phyloP scores from a whole-genome alignment of 768 basidiomycete species.

The Fistulinella prunicolor region DNA sequence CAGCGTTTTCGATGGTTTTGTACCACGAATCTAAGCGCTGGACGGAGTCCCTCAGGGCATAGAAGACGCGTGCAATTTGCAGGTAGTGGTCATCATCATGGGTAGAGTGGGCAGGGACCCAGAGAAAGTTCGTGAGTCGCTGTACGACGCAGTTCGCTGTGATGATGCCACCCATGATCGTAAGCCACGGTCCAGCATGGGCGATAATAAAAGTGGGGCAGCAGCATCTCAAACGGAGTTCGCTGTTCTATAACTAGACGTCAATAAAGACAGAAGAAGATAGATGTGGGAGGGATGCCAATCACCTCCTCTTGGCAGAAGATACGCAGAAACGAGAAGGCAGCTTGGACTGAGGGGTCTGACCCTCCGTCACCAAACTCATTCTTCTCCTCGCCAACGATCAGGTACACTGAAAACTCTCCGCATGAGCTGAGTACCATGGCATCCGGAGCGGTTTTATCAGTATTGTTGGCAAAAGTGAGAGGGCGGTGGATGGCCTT shows the following conservation, averaged over 20 bases:
- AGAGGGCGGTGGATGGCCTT: neutral
- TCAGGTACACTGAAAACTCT: neutral
- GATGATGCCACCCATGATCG: constrained; percentile 32
- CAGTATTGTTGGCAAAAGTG: fast-evolving
- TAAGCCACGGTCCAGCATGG: constrained; percentile 24
- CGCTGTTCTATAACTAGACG: constrained; percentile 3
- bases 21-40: constrained; percentile 20
- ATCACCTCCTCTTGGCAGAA: constrained; percentile 13
- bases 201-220: constrained; percentile 30
- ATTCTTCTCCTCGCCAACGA: constrained; percentile 22
- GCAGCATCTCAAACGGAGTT: constrained; percentile 17
- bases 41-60: constrained; percentile 19
- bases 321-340: constrained; percentile 20
- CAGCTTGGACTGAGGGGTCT: constrained; percentile 31
- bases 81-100: constrained; percentile 12
- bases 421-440: neutral
- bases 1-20: neutral
- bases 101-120: constrained; percentile 19
- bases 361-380: constrained; percentile 19
- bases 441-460: constrained; percentile 5
- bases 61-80: constrained; percentile 20
- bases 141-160: constrained; percentile 30
- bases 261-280: neutral
- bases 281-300: too few relatives aligned
- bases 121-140: constrained; percentile 33